phyloP scores from a whole-genome alignment of 2,329 filamentous ascomycete genomes.

The Penicillium sp. region DNA sequence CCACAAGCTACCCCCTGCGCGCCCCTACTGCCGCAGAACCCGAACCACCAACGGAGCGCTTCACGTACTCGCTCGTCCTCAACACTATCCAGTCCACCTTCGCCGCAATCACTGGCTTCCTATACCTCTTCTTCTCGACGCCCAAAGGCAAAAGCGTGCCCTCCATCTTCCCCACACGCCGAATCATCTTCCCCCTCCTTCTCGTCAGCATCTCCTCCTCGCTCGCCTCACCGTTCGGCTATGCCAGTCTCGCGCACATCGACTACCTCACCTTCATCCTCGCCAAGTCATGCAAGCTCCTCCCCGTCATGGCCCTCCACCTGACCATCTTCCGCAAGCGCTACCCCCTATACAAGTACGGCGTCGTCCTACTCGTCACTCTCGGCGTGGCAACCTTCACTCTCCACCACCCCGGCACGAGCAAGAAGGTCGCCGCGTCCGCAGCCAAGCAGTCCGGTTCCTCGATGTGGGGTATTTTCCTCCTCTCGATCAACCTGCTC shows the following conservation, averaged over 20 bases:
- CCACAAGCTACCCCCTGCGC: conserved; percentile 73
- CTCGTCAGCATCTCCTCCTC: conserved; percentile 86
- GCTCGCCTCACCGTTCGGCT: conserved; percentile 92
- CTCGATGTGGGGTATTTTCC: conserved; percentile 71
- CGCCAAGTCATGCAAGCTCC: conserved; percentile 95
- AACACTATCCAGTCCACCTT: conserved; percentile 95
- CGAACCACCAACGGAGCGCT: conserved; percentile 62
- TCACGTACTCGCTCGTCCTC: conserved; percentile 91
- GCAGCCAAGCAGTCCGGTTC: conserved; percentile 61
- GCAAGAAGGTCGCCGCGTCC: conserved; percentile 52
- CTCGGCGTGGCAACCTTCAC: conserved; percentile 94
- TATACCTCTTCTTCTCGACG: conserved; percentile 72
- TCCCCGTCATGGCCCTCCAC: conserved; percentile 98
- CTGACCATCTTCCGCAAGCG: conserved; percentile 84
- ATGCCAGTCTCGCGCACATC: conserved; percentile 87
- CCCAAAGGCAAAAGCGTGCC: conserved; percentile 53
- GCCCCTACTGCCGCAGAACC: conserved; percentile 49
- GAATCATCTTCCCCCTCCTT: conserved; percentile 75
- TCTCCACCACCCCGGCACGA: conserved; percentile 71
- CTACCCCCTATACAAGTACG: conserved; percentile 96
- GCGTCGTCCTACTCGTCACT: conserved; percentile 88
- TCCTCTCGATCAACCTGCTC: conserved; percentile 85
- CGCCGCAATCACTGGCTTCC: conserved; percentile 75
- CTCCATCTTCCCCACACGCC: conserved; percentile 71
- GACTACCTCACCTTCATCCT: conserved; percentile 98